These are phyloP conservation scores for Hymenochaete sp. DNA, from an alignment of 1,284 basidiomycete genomes.

Conservation along the genomic window DNA sequence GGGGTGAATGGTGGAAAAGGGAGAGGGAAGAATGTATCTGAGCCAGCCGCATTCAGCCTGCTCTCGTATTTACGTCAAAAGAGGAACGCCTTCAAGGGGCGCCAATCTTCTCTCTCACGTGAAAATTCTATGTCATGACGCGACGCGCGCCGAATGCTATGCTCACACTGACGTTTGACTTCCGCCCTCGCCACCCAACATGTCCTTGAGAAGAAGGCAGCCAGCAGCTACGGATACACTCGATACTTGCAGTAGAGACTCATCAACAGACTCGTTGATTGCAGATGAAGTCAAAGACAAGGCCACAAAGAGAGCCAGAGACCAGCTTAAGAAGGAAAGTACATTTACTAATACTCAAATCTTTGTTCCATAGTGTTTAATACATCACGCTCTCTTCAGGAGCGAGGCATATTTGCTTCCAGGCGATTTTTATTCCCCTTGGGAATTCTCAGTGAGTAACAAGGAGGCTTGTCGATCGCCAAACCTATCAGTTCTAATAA, in stretches of 20 bases:
- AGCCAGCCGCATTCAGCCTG: too few relatives aligned
- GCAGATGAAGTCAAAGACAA: neutral
- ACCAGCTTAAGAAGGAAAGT: conserved; percentile 9
- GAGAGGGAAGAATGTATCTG: too few relatives aligned
- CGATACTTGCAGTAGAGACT: too few relatives aligned
- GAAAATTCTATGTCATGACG: neutral
- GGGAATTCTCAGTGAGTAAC: conserved; percentile 38
- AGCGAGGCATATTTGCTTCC: conserved; percentile 23
- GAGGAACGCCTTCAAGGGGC: too few relatives aligned
- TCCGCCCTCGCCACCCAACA: too few relatives aligned
- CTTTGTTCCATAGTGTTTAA: neutral
- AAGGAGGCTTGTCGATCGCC: conserved; percentile 21
- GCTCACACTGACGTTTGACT: too few relatives aligned
- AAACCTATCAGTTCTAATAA: neutral
- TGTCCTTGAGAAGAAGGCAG: too few relatives aligned
- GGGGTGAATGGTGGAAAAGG: too few relatives aligned
- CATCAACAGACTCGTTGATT: neutral
- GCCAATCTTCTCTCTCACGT: neutral
- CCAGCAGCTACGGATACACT: too few relatives aligned
- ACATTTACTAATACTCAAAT: neutral
- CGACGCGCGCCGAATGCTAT: neutral
- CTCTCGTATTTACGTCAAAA: too few relatives aligned
- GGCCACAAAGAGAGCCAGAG: conserved; percentile 4
- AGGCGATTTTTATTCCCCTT: conserved; percentile 39
- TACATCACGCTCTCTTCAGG: neutral